phyloP scores from a whole-genome alignment of 164 flowering plant species.

The Brasenia schreberi region DNA sequence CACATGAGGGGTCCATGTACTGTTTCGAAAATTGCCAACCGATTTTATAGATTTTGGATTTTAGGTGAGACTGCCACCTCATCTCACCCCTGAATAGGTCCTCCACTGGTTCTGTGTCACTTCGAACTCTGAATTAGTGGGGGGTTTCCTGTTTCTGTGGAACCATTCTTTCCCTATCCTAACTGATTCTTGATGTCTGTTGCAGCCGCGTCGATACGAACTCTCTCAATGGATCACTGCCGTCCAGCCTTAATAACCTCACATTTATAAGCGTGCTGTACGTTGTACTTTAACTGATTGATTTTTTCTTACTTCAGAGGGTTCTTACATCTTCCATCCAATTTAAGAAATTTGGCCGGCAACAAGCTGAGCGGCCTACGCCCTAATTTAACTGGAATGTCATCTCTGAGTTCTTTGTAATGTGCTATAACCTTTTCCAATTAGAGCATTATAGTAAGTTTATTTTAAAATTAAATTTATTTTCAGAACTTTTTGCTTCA shows the following conservation, averaged over 20 bases:
- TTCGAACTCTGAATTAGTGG: no score
- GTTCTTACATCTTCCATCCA: neutral
- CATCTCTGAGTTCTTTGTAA: no score
- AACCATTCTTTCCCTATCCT: no score
- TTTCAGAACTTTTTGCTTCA: constrained; percentile 11
- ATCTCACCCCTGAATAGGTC: no score
- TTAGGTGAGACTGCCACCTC: no score
- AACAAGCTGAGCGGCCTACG: constrained; percentile 46
- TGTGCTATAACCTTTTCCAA: no score
- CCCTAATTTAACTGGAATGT: constrained; percentile 66
- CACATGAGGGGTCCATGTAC: no score
- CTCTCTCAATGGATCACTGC: constrained; percentile 28
- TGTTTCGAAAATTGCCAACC: neutral
- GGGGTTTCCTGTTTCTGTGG: no score
- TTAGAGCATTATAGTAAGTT: neutral
- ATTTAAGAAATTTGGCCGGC: constrained; percentile 60
- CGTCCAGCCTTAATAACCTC: constrained; percentile 48
- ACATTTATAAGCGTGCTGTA: constrained; percentile 33
- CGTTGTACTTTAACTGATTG: constrained; percentile 7
- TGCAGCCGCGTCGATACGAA: constrained; percentile 65
- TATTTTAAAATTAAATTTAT: no score
- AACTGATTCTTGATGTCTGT: no score
- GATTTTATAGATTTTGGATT: neutral
- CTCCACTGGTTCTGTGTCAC: no score
- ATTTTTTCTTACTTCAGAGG: neutral